These are phyloP conservation scores for Rheum nobile DNA, from an alignment of 148 eudicot species.

Conservation along the genomic window DNA sequence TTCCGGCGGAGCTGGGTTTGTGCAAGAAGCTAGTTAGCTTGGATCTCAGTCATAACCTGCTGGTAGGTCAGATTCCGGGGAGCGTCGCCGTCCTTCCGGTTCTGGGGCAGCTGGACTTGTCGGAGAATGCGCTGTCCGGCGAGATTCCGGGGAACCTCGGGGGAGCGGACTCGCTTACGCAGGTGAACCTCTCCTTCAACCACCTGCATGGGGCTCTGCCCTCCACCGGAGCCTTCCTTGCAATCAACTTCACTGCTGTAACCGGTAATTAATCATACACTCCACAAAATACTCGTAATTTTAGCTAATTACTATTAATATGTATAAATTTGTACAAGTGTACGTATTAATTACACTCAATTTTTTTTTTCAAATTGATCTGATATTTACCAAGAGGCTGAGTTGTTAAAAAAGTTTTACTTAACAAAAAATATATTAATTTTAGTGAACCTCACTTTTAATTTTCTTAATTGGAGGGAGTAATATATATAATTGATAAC, in stretches of 20 bases:
- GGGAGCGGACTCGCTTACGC: conserved; percentile 43
- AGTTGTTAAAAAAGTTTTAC: no score
- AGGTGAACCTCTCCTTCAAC: conserved; percentile 63
- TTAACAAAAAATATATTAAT: no score
- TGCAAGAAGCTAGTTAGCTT: conserved; percentile 60
- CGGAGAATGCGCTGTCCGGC: conserved; percentile 52
- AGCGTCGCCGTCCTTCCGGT: conserved; percentile 56
- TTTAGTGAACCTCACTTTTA: no score
- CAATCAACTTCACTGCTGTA: conserved; percentile 50
- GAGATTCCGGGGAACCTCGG: conserved; percentile 53
- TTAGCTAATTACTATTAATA: no score
- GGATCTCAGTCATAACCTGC: conserved; percentile 58
- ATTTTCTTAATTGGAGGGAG: no score
- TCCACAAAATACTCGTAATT: not conserved
- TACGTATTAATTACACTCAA: no score
- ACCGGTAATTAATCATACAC: conserved; percentile 15
- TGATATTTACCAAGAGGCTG: no score
- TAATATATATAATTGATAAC: no score
- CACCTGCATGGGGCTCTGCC: conserved; percentile 56
- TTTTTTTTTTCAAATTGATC: no score
- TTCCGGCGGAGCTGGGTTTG: conserved; percentile 43
- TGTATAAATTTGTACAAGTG: no score
- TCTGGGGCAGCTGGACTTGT: conserved; percentile 69
- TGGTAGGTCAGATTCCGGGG: conserved; percentile 46
- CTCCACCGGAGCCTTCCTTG: conserved; percentile 56